phyloP scores from a whole-genome alignment of 2,329 filamentous ascomycete genomes.

The Trichoderma cornu-damae region DNA sequence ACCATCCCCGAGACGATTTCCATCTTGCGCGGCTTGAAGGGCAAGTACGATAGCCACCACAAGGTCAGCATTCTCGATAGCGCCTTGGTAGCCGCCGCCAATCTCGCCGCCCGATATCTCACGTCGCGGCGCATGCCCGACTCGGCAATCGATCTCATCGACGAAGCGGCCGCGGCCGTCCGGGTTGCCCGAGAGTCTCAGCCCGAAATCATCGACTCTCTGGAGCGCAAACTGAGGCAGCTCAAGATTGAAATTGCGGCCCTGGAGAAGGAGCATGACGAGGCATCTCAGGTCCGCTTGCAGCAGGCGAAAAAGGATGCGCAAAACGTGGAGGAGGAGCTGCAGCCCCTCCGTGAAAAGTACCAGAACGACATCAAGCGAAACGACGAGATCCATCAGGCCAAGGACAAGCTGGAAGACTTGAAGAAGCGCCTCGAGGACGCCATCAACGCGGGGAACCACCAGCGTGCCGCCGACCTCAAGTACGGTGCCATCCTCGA shows the following conservation, averaged over 20 bases:
- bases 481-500: slow-evolving; percentile 98
- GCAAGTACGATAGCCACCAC: slow-evolving; percentile 97
- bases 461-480: slow-evolving; percentile 83
- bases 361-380: slow-evolving; percentile 91
- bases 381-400: slow-evolving; percentile 86
- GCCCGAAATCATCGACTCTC: slow-evolving; percentile 88
- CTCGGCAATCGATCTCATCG: slow-evolving; percentile 92
- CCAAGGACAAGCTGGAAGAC: slow-evolving; percentile 89
- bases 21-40: slow-evolving; percentile 96
- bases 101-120: slow-evolving; percentile 85
- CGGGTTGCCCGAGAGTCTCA: slow-evolving; percentile 93
- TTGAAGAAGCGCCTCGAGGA: slow-evolving; percentile 90
- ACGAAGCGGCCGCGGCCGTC: slow-evolving; percentile 95
- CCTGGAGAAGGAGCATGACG: slow-evolving; percentile 87
- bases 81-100: slow-evolving; percentile 88
- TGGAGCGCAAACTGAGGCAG: slow-evolving; percentile 85
- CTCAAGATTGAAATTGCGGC: slow-evolving; percentile 97
- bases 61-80: slow-evolving; percentile 94
- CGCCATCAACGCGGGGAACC: slow-evolving; percentile 80
- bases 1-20: slow-evolving; percentile 85
- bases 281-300: slow-evolving; percentile 80
- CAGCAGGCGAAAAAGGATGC: slow-evolving; percentile 82
- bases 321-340: slow-evolving; percentile 88
- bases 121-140: slow-evolving; percentile 88
- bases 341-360: slow-evolving; percentile 86